Evolutionary conservation across 768 basidiomycete species (phyloP).

Genomic region (Cantharellus cinnabarinus): DNA sequence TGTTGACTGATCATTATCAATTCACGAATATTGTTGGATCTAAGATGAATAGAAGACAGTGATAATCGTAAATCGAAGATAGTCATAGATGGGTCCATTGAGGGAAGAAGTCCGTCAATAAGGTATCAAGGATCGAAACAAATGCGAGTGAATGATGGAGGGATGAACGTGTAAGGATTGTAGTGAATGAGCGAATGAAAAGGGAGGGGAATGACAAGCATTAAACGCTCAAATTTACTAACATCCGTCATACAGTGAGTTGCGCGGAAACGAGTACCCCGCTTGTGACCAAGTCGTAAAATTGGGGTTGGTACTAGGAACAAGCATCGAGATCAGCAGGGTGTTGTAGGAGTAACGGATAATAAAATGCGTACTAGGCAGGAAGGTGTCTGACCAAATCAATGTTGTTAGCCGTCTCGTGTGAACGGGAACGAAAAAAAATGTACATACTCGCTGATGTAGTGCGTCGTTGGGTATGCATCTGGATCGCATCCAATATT

Average conservation of each 20-base stretch:
- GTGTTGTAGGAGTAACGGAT: neutral
- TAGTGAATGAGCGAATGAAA: no score
- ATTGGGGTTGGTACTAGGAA: conserved; percentile 36
- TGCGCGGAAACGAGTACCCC: conserved; percentile 56
- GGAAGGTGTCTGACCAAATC: conserved; percentile 21
- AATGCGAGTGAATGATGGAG: no score
- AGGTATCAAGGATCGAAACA: no score
- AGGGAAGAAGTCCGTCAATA: no score
- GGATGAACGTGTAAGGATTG: no score
- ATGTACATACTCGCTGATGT: conserved; percentile 20
- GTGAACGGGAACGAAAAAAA: neutral
- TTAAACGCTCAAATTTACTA: conserved; percentile 5
- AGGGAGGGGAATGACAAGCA: no score
- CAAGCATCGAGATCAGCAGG: neutral
- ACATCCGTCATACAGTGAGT: conserved; percentile 23
- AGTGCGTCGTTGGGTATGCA: conserved; percentile 55
- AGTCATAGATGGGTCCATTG: no score
- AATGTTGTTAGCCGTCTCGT: neutral
- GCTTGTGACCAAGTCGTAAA: conserved; percentile 69
- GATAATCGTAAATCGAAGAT: no score
- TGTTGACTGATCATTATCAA: no score
- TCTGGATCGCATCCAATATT: conserved; percentile 61
- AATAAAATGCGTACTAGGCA: conserved; percentile 27
- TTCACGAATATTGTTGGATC: no score
- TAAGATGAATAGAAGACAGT: no score